Conservation (phyloP, 1,284 basidiomycete genomes). For the Coriolopsis trogii region DNA sequence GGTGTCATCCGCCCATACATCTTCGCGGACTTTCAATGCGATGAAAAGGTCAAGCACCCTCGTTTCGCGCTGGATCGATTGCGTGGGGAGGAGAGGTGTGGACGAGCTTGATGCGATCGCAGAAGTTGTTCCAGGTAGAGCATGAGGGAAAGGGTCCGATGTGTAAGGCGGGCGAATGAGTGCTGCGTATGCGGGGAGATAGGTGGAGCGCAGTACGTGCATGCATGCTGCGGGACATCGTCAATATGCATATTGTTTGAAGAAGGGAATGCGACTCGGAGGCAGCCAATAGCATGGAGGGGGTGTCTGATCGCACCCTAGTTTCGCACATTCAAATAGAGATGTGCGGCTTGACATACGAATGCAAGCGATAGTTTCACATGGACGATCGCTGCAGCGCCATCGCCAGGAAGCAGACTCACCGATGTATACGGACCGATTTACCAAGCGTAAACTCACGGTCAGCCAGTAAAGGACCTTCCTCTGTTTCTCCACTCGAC, state of each 20-base stretch:
- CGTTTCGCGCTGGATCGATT: conserved; percentile 65
- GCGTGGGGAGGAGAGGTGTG: conserved; percentile 30
- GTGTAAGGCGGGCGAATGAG: conserved; percentile 68
- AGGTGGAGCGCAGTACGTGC: conserved; percentile 76
- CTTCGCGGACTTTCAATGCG: conserved; percentile 74
- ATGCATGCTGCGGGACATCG: conserved; percentile 59
- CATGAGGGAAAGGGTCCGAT: conserved; percentile 73
- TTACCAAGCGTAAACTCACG: conserved; percentile 63
- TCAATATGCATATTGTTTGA: background rate
- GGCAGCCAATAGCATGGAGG: too few relatives aligned
- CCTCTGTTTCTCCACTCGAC: conserved; percentile 52
- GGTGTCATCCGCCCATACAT: conserved; percentile 70
- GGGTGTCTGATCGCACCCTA: too few relatives aligned
- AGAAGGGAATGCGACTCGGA: background rate
- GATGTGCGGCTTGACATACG: too few relatives aligned
- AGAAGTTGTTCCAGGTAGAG: conserved; percentile 56
- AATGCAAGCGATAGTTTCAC: too few relatives aligned
- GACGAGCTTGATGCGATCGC: conserved; percentile 58
- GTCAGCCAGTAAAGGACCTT: conserved; percentile 71
- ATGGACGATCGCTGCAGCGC: too few relatives aligned
- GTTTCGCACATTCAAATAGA: too few relatives aligned
- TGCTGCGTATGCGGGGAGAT: conserved; percentile 64
- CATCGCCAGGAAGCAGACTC: conserved; percentile 23
- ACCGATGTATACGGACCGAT: conserved; percentile 67
- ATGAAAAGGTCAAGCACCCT: conserved; percentile 75